A percentile compares a stretch with the other conserved stretches of the same genome.
phyloP scores from a whole-genome alignment of 192 early-diverging fungal genomes.

The Umbelopsis ramanniana region DNA sequence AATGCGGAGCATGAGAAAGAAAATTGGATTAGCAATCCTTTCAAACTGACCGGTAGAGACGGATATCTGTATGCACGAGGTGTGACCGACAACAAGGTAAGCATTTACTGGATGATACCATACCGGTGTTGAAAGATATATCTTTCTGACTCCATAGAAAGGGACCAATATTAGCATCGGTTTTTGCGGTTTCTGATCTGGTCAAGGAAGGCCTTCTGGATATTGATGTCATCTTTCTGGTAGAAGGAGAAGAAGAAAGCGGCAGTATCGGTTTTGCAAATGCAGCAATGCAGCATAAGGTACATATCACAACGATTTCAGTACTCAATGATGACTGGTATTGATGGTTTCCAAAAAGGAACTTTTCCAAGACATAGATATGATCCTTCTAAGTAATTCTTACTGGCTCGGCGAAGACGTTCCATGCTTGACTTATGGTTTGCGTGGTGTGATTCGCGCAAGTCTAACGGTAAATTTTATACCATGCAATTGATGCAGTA shows the following conservation, averaged over 20 bases:
- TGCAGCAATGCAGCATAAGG: conserved; percentile 58
- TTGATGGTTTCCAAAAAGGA: conserved; percentile 19
- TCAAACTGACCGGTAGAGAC: conserved; percentile 64
- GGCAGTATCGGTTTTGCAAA: conserved; percentile 72
- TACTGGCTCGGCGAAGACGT: conserved; percentile 81
- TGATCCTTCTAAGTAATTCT: conserved; percentile 66
- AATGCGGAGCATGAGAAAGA: conserved; percentile 62
- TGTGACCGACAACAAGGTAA: conserved; percentile 75
- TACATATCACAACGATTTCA: not conserved
- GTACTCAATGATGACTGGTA: not conserved
- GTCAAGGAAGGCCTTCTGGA: conserved; percentile 58
- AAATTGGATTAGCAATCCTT: conserved; percentile 67
- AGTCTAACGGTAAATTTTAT: conserved; percentile 52
- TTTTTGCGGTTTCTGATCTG: conserved; percentile 74
- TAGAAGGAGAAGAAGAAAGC: conserved; percentile 82
- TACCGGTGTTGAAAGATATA: not conserved
- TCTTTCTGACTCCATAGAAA: not conserved
- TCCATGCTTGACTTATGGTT: conserved; percentile 79
- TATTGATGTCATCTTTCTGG: conserved; percentile 72
- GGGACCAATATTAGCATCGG: conserved; percentile 73
- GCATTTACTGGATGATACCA: not conserved
- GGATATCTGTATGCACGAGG: conserved; percentile 81
- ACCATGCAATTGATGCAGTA: conserved; percentile 11
- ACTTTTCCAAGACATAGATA: conserved; percentile 55
- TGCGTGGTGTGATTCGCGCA: conserved; percentile 76